Conservation (phyloP, 208 protist species). For the Blechomonas ayalai region DNA sequence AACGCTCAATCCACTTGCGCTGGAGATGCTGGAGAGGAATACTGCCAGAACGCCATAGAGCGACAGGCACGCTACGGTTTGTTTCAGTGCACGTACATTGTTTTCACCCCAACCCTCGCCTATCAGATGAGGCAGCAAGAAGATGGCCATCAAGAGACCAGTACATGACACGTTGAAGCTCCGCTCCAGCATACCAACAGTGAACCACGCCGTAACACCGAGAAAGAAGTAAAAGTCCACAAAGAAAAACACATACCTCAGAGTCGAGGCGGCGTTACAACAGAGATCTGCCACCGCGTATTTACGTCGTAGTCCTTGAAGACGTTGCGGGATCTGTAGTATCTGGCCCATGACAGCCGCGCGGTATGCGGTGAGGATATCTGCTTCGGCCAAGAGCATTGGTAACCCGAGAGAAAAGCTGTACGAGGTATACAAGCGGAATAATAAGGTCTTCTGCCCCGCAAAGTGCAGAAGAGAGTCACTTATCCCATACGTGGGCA, state of each 20-base stretch:
- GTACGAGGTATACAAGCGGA: conserved; percentile 12
- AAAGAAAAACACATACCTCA: conserved; percentile 39
- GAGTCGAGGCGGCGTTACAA: not conserved
- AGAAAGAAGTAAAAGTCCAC: conserved; percentile 48
- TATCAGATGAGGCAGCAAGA: conserved; percentile 13
- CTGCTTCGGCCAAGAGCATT: conserved; percentile 20
- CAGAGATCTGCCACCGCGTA: not conserved
- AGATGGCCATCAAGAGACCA: conserved; percentile 14
- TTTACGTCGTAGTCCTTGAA: conserved; percentile 9
- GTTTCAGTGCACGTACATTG: conserved; percentile 5
- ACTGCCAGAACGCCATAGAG: conserved; percentile 5
- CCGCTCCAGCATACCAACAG: conserved; percentile 29
- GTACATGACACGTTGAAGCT: conserved; percentile 10
- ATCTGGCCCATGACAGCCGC: conserved; percentile 10
- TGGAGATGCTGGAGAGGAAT: conserved; percentile 9
- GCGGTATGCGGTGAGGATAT: conserved; percentile 14
- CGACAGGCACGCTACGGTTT: conserved; percentile 8
- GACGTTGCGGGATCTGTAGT: conserved; percentile 10
- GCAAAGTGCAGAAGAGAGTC: too few species aligned
- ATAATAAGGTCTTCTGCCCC: too few species aligned
- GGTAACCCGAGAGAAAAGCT: conserved; percentile 25
- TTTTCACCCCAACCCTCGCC: conserved; percentile 12
- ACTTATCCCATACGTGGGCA: too few species aligned
- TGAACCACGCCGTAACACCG: conserved; percentile 31
- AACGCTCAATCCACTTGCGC: conserved; percentile 18